phyloP scores from a whole-genome alignment of 1,284 basidiomycete species.

The Irpex sp. region DNA sequence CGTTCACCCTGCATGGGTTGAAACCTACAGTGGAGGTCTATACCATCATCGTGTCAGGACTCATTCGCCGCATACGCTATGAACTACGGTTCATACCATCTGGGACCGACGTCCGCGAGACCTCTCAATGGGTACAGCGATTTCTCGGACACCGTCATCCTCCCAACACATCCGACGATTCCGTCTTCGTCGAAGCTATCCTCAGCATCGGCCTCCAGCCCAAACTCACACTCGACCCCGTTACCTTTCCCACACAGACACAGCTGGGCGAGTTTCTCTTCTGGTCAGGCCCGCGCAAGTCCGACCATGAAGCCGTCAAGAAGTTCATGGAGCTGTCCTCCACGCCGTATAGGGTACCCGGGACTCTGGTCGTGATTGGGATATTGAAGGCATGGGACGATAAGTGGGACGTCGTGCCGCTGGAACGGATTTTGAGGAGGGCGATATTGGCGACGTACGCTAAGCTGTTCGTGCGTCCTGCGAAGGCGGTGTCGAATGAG shows the following conservation, averaged over 20 bases:
- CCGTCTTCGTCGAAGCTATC: background rate
- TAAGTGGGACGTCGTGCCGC: conserved; percentile 14
- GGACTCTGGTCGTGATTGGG: background rate
- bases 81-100: background rate
- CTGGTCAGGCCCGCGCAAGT: background rate
- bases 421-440: conserved; percentile 21
- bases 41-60: background rate
- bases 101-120: background rate
- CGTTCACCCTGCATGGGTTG: conserved; percentile 18
- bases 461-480: conserved; percentile 1
- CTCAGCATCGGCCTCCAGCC: background rate
- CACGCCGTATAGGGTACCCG: background rate
- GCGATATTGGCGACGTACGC: conserved; percentile 17
- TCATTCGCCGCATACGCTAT: background rate
- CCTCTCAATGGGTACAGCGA: background rate
- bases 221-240: background rate
- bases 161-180: background rate
- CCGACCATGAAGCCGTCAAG: background rate
- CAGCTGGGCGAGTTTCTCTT: background rate
- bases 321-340: background rate
- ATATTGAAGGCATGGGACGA: background rate
- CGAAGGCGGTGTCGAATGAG: conserved; percentile 7
- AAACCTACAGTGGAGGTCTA: background rate
- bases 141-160: background rate
- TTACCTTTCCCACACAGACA: background rate